Evolutionary conservation across 192 early-diverging fungal genomes (phyloP).

Genomic region (Geranomyces variabilis): DNA sequence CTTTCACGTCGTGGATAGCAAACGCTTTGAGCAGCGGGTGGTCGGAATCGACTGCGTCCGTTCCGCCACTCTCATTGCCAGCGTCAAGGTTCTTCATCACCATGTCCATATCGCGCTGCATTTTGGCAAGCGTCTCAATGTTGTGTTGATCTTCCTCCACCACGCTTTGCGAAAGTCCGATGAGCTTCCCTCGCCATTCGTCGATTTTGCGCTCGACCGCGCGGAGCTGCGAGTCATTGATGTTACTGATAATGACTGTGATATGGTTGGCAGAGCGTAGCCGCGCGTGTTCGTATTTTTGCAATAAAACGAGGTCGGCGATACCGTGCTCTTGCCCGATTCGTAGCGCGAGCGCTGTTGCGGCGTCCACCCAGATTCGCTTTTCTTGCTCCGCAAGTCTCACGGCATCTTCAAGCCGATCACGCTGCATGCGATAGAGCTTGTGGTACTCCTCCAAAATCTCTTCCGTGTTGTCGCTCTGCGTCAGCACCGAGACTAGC

Average conservation of each 20-base stretch:
- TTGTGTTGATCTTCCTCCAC: slow-evolving; percentile 61
- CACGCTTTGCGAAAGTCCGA: slow-evolving; percentile 52
- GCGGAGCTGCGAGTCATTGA: slow-evolving; percentile 50
- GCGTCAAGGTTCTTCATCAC: slow-evolving; percentile 52
- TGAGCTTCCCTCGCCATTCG: slow-evolving; percentile 51
- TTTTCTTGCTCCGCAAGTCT: slow-evolving; percentile 57
- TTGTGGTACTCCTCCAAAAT: slow-evolving; percentile 63
- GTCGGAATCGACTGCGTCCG: slow-evolving; percentile 40
- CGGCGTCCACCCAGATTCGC: slow-evolving; percentile 63
- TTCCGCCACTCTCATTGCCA: slow-evolving; percentile 31
- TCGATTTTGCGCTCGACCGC: slow-evolving; percentile 56
- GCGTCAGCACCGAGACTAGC: slow-evolving; percentile 53
- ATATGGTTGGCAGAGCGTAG: slow-evolving; percentile 55
- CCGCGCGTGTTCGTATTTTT: slow-evolving; percentile 55
- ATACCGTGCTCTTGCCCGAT: slow-evolving; percentile 62
- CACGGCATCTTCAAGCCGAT: slow-evolving; percentile 56
- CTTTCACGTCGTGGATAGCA: slow-evolving; percentile 51
- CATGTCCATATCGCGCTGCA: slow-evolving; percentile 53
- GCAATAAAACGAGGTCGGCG: slow-evolving; percentile 50
- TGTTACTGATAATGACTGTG: slow-evolving; percentile 52
- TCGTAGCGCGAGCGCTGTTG: slow-evolving; percentile 53
- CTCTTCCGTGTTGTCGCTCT: slow-evolving; percentile 59
- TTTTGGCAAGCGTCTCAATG: slow-evolving; percentile 53
- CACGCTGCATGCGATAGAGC: slow-evolving; percentile 61
- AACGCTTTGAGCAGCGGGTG: slow-evolving; percentile 55